These are phyloP conservation scores for Salix viminalis DNA, from an alignment of 345 rosid species.

Conservation along the genomic window DNA sequence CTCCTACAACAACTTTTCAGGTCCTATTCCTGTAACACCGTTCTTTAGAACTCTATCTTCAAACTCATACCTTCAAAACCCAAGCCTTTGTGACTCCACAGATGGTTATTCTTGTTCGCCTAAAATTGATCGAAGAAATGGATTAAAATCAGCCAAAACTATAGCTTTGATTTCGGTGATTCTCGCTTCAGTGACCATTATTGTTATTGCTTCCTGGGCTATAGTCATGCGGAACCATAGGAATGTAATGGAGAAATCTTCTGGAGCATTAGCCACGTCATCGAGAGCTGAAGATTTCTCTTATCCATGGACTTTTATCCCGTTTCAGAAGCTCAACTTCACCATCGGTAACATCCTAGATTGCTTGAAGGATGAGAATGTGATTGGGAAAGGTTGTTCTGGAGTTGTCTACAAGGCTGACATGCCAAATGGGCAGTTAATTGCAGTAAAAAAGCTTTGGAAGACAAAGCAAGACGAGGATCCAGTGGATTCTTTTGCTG, in stretches of 20 bases:
- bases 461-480: slow-evolving; percentile 59
- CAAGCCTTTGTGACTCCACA: slow-evolving; percentile 51
- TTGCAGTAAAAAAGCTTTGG: slow-evolving; percentile 94
- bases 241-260: slow-evolving; percentile 50
- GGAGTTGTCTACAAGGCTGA: slow-evolving; percentile 88
- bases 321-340: slow-evolving; percentile 76
- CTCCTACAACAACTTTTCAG: slow-evolving; percentile 84
- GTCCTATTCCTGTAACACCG: slow-evolving; percentile 83
- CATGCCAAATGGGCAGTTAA: slow-evolving; percentile 65
- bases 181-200: slow-evolving; percentile 55
- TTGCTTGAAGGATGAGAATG: slow-evolving; percentile 74
- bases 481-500: slow-evolving; percentile 69
- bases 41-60: slow-evolving; percentile 71
- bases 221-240: slow-evolving; percentile 54
- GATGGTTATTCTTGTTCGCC: slow-evolving; percentile 84
- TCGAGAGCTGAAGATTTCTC: slow-evolving; percentile 76
- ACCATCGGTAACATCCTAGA: slow-evolving; percentile 69
- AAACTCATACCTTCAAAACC: slow-evolving; percentile 59
- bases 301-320: slow-evolving; percentile 93
- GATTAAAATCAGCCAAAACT: slow-evolving; percentile 62
- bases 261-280: slow-evolving; percentile 33
- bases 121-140: slow-evolving; percentile 25
- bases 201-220: slow-evolving; percentile 59
- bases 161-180: slow-evolving; percentile 60
- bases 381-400: slow-evolving; percentile 92